Evolutionary conservation across 345 rosid species (phyloP), one percentile per base, ranked within the genome.

Genomic region (Punica granatum): DNA sequence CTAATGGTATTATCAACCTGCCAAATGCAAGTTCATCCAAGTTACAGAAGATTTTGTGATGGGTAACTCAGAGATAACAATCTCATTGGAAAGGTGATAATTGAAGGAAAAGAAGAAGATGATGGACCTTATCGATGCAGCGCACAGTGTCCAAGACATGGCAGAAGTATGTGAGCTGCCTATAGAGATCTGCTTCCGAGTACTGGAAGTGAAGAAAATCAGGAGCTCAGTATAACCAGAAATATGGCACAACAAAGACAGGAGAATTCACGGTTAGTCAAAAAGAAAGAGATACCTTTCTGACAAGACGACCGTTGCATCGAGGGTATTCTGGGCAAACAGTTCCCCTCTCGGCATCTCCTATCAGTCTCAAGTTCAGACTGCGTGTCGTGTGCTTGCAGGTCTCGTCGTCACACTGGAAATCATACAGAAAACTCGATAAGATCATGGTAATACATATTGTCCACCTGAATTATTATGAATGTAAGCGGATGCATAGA

Each of bases 271-370:
- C 0, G 33, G 41, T 42, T 51, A 21, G 32, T 53, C 41, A 31
- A 21, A 3, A 59, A 5, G 1, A 18, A 28, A 21, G 53, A 39
- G 34, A 61, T 13, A 89, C 99, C 99, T 85, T 86, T 84, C 90
- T 77, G 64, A 80, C 63, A 53, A 94, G 97, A 69, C 73, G 85
- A 6, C 99, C 99, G 23, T 83, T 85, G 65, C 99, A 94, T 64
- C 85, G 88, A 36, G 99, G 99, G 76, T 94, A 88, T 74, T 84
- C 90, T 32, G 97, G 93, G 77, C 99, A 94, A 72, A 88, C 89
- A n/a, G 99, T 94, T 66, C 99, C 99, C n/a, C 79, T 82, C 71
- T 91, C 99, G 25, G 87, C 82, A 69, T 89, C 97, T 60, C 97
- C 96, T 7, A 91, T 53, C 73, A 91, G 71, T 66, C 82, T 86